Percentiles rank a stretch among this genome's conserved stretches.
Evolutionary conservation across 208 protist species (phyloP).

Genomic region (Sergeia podlipaevii): DNA sequence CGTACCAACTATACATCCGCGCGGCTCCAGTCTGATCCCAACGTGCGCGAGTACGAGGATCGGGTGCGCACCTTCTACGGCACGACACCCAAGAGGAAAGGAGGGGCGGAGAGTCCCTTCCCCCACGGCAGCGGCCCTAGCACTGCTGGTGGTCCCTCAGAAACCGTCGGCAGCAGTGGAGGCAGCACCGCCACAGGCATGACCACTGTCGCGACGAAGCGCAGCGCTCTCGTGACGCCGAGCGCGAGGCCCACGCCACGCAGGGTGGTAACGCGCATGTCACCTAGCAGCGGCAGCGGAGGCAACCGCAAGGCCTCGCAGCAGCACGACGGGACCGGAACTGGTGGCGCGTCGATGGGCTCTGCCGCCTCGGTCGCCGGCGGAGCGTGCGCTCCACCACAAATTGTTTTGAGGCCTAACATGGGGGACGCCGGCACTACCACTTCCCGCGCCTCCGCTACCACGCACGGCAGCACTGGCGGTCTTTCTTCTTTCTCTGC

Average conservation of each 20-base stretch:
- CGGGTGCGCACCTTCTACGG: constrained; percentile 24
- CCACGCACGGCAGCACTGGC: not conserved
- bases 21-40: constrained; percentile 20
- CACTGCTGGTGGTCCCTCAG: not conserved
- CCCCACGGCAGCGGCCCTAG: not conserved
- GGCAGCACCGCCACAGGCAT: constrained; percentile 1
- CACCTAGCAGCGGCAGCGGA: constrained; percentile 30
- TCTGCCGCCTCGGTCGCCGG: not conserved
- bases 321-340: too few relatives aligned
- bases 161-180: not conserved
- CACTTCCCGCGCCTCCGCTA: not conserved
- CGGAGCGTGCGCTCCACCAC: not conserved
- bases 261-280: constrained; percentile 52
- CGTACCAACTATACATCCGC: constrained; percentile 21
- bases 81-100: not conserved
- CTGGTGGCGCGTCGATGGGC: not conserved
- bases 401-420: not conserved
- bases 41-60: constrained; percentile 29
- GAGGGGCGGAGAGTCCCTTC: not conserved
- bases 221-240: constrained; percentile 36
- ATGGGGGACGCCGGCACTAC: constrained; percentile 7
- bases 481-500: too few relatives aligned
- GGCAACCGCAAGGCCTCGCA: constrained; percentile 8
- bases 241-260: constrained; percentile 75
- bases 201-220: constrained; percentile 8